phyloP scores from a whole-genome alignment of 805 yeast species.

The Myxozyma lipomycoides region DNA sequence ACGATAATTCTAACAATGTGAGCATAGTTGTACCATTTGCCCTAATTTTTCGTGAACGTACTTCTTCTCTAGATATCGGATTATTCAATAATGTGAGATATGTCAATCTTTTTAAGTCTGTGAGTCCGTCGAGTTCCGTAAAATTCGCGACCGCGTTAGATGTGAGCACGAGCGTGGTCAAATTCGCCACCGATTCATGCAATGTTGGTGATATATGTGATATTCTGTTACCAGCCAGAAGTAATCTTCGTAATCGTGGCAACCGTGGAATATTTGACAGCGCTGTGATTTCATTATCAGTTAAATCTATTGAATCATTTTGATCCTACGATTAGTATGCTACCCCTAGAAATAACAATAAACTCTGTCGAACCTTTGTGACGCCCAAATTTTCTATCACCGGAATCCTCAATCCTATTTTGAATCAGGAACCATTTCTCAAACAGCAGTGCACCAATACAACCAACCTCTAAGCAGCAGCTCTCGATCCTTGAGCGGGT shows the following conservation, averaged over 20 bases:
- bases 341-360: no score
- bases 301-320: constrained; percentile 61
- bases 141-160: constrained; percentile 50
- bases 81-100: constrained; percentile 50
- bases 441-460: not conserved
- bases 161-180: constrained; percentile 51
- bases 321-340: constrained; percentile 35
- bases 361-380: constrained; percentile 33
- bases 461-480: constrained; percentile 41
- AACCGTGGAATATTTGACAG: constrained; percentile 50
- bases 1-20: constrained; percentile 49
- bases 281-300: constrained; percentile 64
- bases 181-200: constrained; percentile 42
- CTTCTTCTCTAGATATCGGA: constrained; percentile 28
- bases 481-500: constrained; percentile 43
- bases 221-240: constrained; percentile 63
- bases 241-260: constrained; percentile 47
- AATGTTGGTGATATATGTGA: constrained; percentile 40
- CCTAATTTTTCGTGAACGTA: constrained; percentile 37
- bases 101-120: constrained; percentile 43
- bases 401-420: constrained; percentile 38
- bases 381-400: constrained; percentile 45
- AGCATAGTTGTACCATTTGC: not conserved
- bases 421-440: not conserved
- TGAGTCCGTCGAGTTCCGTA: constrained; percentile 42